Base-by-base conservation (phyloP, 352 stramenopile genomes). In the Pythium brassicae region DNA sequence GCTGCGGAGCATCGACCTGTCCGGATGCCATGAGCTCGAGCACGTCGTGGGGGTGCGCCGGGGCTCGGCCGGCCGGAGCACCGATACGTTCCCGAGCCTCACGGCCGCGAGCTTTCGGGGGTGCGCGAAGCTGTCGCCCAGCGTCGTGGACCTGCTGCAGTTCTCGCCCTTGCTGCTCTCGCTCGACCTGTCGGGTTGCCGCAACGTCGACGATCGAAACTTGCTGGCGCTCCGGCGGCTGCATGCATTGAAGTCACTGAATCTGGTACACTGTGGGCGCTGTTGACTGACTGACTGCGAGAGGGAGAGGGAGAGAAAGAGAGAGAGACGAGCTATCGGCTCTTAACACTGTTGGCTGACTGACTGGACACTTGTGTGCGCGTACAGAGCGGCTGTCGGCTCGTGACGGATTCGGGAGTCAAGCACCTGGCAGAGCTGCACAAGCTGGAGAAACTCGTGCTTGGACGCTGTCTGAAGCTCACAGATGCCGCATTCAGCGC, bases 141-240 rank as follows among this genome's bases (percentile, higher is more conserved):
- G 69, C 2, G 71, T 77, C 6, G 63, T 87, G 25, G 65, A 85
- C 35, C 71, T 81, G 56, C 53, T 93, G 4, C 66, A 79, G 50
- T 75, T 74, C 42, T 91, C 83, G 14, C 70, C 64, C 19, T 78
- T 78, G 19, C 55, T 93, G 46, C 78, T 66, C 40, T 50, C 58
- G 12, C 61, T 93, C 11, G 76, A 84, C 52, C 64, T 93, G 17
- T 74, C 76, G 1, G 78, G 77, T 2, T 93, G 83, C 49, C 54
- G 61, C 1, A 79, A 76, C 40, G 65, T 91, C 32, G 74, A 89
- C 53, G 76, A 91, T 29, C 68, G 68, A 25, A 78, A 66, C 40
- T 17, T 91, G 10, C 56, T 80, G 10, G 63, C 67, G 12, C 49
- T 93, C 10, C 26, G 72, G 11, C 62, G 54, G 0, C 46, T 87